Evolutionary conservation across 2,329 filamentous ascomycete genomes (phyloP).

Genomic region (Fusarium citri): DNA sequence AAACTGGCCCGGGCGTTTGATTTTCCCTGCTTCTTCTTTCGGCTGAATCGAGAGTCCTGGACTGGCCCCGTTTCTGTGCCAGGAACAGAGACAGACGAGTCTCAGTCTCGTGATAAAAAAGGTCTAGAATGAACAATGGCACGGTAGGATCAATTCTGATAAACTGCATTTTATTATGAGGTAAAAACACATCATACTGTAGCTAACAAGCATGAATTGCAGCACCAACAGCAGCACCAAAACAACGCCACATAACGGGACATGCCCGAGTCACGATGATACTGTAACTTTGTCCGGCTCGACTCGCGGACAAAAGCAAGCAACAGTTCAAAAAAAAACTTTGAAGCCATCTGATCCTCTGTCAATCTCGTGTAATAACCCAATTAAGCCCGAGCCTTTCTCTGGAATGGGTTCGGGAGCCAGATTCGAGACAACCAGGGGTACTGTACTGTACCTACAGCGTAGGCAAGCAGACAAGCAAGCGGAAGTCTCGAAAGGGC

Average conservation of each 20-base stretch:
- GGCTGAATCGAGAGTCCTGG: conserved; percentile 23
- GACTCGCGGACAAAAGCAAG: conserved; percentile 11
- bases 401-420: conserved; percentile 41
- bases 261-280: conserved; percentile 29
- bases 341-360: conserved; percentile 15
- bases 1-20: conserved; percentile 22
- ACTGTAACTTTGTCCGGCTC: conserved; percentile 11
- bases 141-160: neutral
- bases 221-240: conserved; percentile 4
- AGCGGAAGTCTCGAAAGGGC: conserved; percentile 18
- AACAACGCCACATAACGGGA: conserved; percentile 13
- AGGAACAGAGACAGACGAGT: conserved; percentile 17
- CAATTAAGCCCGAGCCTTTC: neutral
- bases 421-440: conserved; percentile 39
- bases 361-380: conserved; percentile 28
- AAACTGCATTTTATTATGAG: neutral
- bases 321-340: neutral
- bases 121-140: conserved; percentile 7
- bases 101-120: conserved; percentile 27
- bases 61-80: conserved; percentile 9
- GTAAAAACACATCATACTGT: neutral
- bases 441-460: neutral
- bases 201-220: neutral
- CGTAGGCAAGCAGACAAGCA: neutral
- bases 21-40: conserved; percentile 21